These are phyloP conservation scores for Triadica sebifera DNA, from an alignment of 345 rosid genomes.

Conservation along the genomic window DNA sequence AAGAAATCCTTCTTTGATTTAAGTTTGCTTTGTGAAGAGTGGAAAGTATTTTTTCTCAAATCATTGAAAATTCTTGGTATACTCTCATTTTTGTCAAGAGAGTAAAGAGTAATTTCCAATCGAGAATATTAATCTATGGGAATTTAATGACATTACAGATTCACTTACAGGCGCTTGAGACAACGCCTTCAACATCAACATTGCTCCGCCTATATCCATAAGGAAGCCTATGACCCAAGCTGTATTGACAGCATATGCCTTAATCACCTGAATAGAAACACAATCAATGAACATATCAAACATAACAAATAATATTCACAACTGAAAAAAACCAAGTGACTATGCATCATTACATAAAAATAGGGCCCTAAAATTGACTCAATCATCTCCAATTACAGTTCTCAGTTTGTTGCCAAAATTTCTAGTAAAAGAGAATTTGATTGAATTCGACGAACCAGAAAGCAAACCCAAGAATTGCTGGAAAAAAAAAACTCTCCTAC, in stretches of 20 bases:
- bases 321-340: not conserved
- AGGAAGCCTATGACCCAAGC: slow-evolving; percentile 81
- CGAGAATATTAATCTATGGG: not conserved
- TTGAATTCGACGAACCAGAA: slow-evolving; percentile 2
- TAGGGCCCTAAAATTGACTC: not conserved
- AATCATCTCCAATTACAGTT: not conserved
- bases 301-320: not conserved
- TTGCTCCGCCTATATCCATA: slow-evolving; percentile 88
- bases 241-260: slow-evolving; percentile 73
- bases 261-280: slow-evolving; percentile 52
- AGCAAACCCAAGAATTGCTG: not conserved
- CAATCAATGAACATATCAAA: slow-evolving; percentile 5
- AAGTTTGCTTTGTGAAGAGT: not conserved
- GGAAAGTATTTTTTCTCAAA: not conserved
- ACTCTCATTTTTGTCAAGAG: not conserved
- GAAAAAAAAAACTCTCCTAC: not conserved
- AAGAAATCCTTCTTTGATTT: not conserved
- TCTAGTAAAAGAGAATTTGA: slow-evolving; percentile 3
- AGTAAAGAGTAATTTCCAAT: not conserved
- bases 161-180: slow-evolving; percentile 87
- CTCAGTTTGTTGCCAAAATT: not conserved
- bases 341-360: not conserved
- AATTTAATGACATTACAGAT: not conserved
- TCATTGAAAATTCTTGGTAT: not conserved
- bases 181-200: slow-evolving; percentile 86